Evolutionary conservation across 225 moss, liverwort and hornwort species (phyloP), one percentile per base, ranked within the genome.

Genomic region (Bryum argenteum): DNA sequence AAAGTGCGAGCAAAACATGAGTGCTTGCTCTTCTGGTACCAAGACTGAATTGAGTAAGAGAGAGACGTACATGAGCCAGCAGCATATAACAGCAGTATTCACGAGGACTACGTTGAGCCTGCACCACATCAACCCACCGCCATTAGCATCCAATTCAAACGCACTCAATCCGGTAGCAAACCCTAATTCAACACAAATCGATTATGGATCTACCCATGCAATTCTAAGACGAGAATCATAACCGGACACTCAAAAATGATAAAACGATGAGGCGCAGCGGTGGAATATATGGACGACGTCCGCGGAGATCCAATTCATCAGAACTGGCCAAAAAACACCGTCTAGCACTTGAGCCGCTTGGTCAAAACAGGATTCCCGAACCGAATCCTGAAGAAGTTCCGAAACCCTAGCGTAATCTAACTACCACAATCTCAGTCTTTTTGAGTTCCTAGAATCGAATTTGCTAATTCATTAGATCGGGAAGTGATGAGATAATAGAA

Each of bases 51-150:
- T 13, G 23, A 18, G 26, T 1, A 39, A 53, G 56, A 19, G 20
- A 53, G 58, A 42, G 12, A 88, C 91, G 77, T 73, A 94, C 94
- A 91, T 81, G 71, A 87, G 77, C 80, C 88, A 94, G 85, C 91
- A 91, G 79, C 94, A 94, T 58, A 91, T 83, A 59, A 94, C 94
- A 23, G 94, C 89, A 58, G 88, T 91, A 71, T 58, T 90, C 73
- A 91, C 89, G 47, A 94, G 83, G 67, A 88, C 69, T 19, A 83
- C n/a, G 50, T 94, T 91, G 47, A 94, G 80, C 78, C 90, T 89
- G 85, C 73, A 78, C 57, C 71, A 84, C 19, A 67, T 6, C 58
- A 81, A 42, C 21, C 37, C 57, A 67, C 72, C 58, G 45, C 75
- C 63, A 85, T 22, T 74, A 57, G 61, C 8, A 15, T 21, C 16